Conservation (phyloP, 2,329 filamentous ascomycete genomes). For the Metarhizium brunneum region DNA sequence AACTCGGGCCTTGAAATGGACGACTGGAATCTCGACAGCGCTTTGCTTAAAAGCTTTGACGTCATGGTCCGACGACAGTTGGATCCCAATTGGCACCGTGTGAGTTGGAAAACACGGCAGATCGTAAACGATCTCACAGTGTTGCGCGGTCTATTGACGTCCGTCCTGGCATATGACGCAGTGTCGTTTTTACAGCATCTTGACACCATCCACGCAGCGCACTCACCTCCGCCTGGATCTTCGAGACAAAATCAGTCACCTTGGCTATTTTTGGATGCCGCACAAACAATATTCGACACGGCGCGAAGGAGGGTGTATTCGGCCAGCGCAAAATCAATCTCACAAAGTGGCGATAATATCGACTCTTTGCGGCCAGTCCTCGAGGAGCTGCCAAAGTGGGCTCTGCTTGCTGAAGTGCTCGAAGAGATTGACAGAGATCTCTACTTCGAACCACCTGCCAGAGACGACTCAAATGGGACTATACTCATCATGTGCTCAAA, state of each 20-base stretch:
- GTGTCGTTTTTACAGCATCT: slow-evolving; percentile 89
- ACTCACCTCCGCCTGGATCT: slow-evolving; percentile 79
- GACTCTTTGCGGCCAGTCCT: slow-evolving; percentile 69
- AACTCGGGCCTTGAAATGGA: slow-evolving; percentile 90
- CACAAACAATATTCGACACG: slow-evolving; percentile 86
- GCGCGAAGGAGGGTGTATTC: slow-evolving; percentile 83
- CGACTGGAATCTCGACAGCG: slow-evolving; percentile 93
- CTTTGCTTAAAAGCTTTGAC: slow-evolving; percentile 87
- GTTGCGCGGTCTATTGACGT: slow-evolving; percentile 73
- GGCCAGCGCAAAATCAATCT: slow-evolving; percentile 47
- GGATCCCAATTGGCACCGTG: slow-evolving; percentile 93
- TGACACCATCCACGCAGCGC: slow-evolving; percentile 86
- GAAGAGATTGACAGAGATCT: slow-evolving; percentile 89
- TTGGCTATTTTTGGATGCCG: slow-evolving; percentile 92
- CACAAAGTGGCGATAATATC: slow-evolving; percentile 32
- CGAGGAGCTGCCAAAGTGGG: slow-evolving; percentile 94
- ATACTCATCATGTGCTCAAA: slow-evolving; percentile 95
- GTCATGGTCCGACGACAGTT: slow-evolving; percentile 78
- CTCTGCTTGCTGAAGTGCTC: slow-evolving; percentile 75
- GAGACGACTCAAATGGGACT: slow-evolving; percentile 81
- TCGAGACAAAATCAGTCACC: slow-evolving; percentile 84
- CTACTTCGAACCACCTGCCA: slow-evolving; percentile 68
- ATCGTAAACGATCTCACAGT: slow-evolving; percentile 86
- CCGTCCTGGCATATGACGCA: slow-evolving; percentile 74
- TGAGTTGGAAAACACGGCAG: slow-evolving; percentile 89